These are phyloP conservation scores for Dothistroma septosporum DNA, from an alignment of 2,329 filamentous ascomycete species.

Conservation along the genomic window DNA sequence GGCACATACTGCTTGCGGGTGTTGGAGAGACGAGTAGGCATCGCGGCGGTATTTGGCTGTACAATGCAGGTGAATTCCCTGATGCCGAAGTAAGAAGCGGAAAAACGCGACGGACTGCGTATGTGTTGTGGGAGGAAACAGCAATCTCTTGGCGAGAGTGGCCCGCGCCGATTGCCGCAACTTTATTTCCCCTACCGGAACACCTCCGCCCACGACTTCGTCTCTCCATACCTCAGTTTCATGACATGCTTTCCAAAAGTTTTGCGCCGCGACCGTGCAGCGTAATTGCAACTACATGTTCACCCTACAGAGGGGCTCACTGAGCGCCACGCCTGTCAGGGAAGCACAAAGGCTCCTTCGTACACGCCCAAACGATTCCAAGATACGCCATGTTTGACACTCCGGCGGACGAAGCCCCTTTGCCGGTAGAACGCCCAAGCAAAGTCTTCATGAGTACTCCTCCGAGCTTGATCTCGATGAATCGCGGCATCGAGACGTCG, in stretches of 20 bases:
- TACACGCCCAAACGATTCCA: neutral
- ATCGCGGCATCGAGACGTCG: too few species aligned
- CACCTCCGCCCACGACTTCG: neutral
- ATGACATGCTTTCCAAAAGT: neutral
- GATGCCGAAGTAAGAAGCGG: constrained; percentile 1
- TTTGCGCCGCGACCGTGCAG: neutral
- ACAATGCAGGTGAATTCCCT: constrained; percentile 17
- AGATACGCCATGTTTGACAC: neutral
- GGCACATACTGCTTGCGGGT: constrained; percentile 70
- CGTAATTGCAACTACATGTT: neutral
- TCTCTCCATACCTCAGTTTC: neutral
- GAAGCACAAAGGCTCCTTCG: neutral
- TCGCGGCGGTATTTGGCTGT: constrained; percentile 34
- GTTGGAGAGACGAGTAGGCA: constrained; percentile 72
- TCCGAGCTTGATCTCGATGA: neutral
- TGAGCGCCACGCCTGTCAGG: neutral
- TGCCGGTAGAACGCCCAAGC: neutral
- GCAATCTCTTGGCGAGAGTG: neutral
- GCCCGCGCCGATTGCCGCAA: neutral
- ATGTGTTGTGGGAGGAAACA: neutral
- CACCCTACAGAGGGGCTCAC: neutral
- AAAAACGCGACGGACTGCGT: neutral
- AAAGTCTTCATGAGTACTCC: neutral
- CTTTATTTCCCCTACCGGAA: neutral
- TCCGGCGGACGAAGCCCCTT: neutral